Base-by-base conservation (phyloP, 345 rosid genomes). In the Physaria fendleri region DNA sequence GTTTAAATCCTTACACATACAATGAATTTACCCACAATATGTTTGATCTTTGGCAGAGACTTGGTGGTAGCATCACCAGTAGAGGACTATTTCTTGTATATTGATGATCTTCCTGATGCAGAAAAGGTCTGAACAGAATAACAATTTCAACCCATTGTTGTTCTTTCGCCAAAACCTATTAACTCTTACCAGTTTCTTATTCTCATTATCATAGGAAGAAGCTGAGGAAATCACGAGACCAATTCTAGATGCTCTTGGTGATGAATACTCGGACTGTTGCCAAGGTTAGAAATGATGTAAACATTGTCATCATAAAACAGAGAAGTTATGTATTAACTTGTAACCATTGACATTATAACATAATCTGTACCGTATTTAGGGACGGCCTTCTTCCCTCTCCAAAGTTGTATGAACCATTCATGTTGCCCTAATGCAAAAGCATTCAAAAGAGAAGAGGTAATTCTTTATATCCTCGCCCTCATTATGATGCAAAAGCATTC, bases 371-470 rank as follows among this genome's bases (percentile, higher is more conserved):
- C 58, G 65, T 62, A 22, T 41, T 46, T 43, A 92, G 98, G 98
- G 61, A 80, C 87, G n/a, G 96, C 95, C 7, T 92, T 92, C 80
- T 92, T 78, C 79, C 91, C 98, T 43, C 48, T 92, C 59, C 93
- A 88, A 69, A 88, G 98, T 65, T 88, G 98, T 65, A 76, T 86
- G 90, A 92, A 92, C 73, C 96, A 92, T 71, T 88, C 98, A 0
- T 92, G 98, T 64, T 74, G 63, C 64, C 96, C 98, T 22, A 88
- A 81, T 63, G 88, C 96, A 45, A 84, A 78, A 72, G 98, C 98
- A 43, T 92, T 92, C 80, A 92, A 88, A 79, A 78, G 98, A 79
- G 96, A 92, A 17, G 85, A 84, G 91, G 98, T 80, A 80, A n/a
- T n/a, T 40, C 50, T 41, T 28, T 57, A 8, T n/a, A 30, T 39